Percentiles rank a stretch among this genome's conserved stretches.
Evolutionary conservation across 192 early-diverging fungal species (phyloP).

Genomic region (Linnemannia elongata): DNA sequence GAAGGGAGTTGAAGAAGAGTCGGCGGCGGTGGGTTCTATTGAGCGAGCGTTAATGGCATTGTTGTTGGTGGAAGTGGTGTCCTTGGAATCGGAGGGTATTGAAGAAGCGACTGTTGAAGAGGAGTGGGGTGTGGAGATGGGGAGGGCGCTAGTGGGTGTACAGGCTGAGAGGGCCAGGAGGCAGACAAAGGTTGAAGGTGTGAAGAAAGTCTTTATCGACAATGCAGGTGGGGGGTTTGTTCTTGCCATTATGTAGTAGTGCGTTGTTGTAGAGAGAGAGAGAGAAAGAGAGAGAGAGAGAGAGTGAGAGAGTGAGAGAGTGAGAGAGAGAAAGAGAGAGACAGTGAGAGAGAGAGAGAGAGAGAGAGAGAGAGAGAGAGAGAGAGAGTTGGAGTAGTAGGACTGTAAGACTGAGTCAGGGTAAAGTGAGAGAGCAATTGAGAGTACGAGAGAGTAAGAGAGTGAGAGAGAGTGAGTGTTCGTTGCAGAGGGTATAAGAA

Average conservation of each 20-base stretch:
- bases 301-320: too few species aligned
- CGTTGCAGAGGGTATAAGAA: not conserved
- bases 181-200: slow-evolving; percentile 32
- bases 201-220: slow-evolving; percentile 39
- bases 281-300: not conserved
- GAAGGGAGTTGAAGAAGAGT: slow-evolving; percentile 17
- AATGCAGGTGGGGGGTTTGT: slow-evolving; percentile 7
- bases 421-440: not conserved
- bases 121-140: slow-evolving; percentile 20
- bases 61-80: not conserved
- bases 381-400: not conserved
- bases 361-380: not conserved
- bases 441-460: not conserved
- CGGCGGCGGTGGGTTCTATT: slow-evolving; percentile 3
- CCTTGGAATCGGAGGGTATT: not conserved
- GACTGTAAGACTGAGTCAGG: not conserved
- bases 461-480: not conserved
- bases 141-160: slow-evolving; percentile 22
- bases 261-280: not conserved
- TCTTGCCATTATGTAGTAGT: slow-evolving; percentile 7
- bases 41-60: not conserved
- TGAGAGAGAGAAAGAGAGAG: too few species aligned
- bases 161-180: slow-evolving; percentile 35
- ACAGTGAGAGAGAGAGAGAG: not conserved
- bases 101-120: not conserved